Evolutionary conservation across 768 basidiomycete genomes (phyloP).

Genomic region (Lenzites betulinus): DNA sequence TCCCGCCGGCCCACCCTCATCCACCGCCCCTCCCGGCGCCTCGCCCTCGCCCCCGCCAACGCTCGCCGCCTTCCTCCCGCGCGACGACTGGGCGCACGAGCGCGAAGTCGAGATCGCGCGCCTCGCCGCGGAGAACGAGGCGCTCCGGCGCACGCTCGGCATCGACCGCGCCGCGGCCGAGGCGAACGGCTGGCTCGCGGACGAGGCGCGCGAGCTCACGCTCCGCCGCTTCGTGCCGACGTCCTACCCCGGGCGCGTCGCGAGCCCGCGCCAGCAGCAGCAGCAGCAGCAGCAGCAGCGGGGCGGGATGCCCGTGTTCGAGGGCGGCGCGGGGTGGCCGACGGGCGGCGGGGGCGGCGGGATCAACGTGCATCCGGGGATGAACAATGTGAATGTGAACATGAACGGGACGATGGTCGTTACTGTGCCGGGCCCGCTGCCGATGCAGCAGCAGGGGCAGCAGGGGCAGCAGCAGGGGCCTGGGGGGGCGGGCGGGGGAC

Average conservation of each 20-base stretch:
- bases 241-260: slow-evolving; percentile 8
- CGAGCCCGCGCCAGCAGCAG: slow-evolving; percentile 16
- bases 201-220: slow-evolving; percentile 45
- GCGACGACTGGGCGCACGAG: slow-evolving; percentile 84
- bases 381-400: slow-evolving; percentile 16
- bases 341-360: slow-evolving; percentile 15
- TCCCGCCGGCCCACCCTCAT: background rate
- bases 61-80: slow-evolving; percentile 37
- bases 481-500: slow-evolving; percentile 5
- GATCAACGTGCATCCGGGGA: background rate
- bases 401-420: slow-evolving; percentile 31
- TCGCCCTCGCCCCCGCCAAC: slow-evolving; percentile 42
- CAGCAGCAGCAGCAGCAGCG: too few species aligned
- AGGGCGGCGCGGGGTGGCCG: slow-evolving; percentile 8
- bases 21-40: slow-evolving; percentile 39
- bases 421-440: background rate
- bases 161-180: slow-evolving; percentile 64
- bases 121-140: slow-evolving; percentile 80
- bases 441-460: background rate
- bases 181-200: slow-evolving; percentile 50
- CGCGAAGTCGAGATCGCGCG: slow-evolving; percentile 86
- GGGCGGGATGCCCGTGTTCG: slow-evolving; percentile 6
- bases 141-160: slow-evolving; percentile 70
- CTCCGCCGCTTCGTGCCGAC: slow-evolving; percentile 20
- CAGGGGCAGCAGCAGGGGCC: slow-evolving; percentile 13